Conservation (phyloP, 805 yeast genomes). For the Starmerella potacharoeniae region DNA sequence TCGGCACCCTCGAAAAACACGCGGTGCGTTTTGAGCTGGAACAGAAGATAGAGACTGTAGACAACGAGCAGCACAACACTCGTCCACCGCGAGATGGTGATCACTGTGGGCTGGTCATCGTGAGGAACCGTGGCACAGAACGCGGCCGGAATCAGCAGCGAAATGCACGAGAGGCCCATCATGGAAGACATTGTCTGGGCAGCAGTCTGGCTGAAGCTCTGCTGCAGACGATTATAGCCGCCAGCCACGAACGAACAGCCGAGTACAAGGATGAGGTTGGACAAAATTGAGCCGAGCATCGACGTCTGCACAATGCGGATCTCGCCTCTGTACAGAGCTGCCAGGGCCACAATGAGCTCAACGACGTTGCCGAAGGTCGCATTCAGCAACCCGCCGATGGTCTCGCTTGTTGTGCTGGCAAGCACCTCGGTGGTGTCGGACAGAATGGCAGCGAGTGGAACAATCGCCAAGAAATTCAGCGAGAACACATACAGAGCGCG, state of each 20-base stretch:
- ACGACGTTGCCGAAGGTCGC: conserved; percentile 98
- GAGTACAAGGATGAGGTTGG: conserved; percentile 75
- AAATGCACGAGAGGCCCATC: conserved; percentile 81
- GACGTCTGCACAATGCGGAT: conserved; percentile 92
- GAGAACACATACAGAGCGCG: conserved; percentile 47
- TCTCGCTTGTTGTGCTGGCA: conserved; percentile 77
- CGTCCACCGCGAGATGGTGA: conserved; percentile 75
- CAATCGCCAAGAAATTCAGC: conserved; percentile 77
- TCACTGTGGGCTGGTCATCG: conserved; percentile 38
- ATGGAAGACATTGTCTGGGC: conserved; percentile 97
- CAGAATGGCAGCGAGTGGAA: conserved; percentile 81
- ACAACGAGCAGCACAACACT: conserved; percentile 65
- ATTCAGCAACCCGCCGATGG: conserved; percentile 84
- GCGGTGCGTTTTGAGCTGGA: conserved; percentile 83
- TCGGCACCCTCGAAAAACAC: conserved; percentile 52
- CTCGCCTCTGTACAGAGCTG: conserved; percentile 77
- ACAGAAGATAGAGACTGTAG: conserved; percentile 66
- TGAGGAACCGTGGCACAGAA: conserved; percentile 55
- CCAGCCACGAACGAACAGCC: conserved; percentile 96
- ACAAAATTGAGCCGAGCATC: conserved; percentile 87
- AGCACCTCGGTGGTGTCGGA: conserved; percentile 92
- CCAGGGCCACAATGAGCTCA: conserved; percentile 85
- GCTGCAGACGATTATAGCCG: conserved; percentile 76
- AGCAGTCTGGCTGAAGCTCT: conserved; percentile 85
- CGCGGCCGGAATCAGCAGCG: conserved; percentile 89